Evolutionary conservation across 495 filamentous ascomycete species (phyloP).

Genomic region (Podospora australis): DNA sequence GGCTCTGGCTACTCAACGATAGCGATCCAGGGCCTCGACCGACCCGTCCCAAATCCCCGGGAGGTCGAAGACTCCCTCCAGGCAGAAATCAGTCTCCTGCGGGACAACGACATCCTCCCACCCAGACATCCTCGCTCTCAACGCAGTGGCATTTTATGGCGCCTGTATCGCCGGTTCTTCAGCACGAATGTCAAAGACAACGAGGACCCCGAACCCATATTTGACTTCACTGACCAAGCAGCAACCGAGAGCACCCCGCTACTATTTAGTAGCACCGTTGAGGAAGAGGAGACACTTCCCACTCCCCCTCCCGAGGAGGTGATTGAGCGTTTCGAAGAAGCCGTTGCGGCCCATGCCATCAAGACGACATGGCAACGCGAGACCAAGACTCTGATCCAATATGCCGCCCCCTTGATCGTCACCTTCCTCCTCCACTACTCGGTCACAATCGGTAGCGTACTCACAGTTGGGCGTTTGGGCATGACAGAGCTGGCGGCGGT

Average conservation of each 20-base stretch:
- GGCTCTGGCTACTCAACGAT: slow-evolving; percentile 45
- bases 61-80: slow-evolving; percentile 49
- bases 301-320: slow-evolving; percentile 24
- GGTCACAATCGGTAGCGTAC: slow-evolving; percentile 60
- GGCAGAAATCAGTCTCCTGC: slow-evolving; percentile 66
- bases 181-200: slow-evolving; percentile 45
- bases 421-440: slow-evolving; percentile 70
- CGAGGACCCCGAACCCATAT: slow-evolving; percentile 46
- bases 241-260: slow-evolving; percentile 34
- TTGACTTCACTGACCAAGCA: slow-evolving; percentile 2
- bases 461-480: slow-evolving; percentile 61
- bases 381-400: slow-evolving; percentile 54
- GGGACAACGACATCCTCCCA: slow-evolving; percentile 69
- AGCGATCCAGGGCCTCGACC: slow-evolving; percentile 43
- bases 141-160: slow-evolving; percentile 10
- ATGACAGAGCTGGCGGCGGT: slow-evolving; percentile 59
- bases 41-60: slow-evolving; percentile 51
- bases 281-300: background rate
- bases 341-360: slow-evolving; percentile 63
- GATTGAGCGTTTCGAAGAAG: slow-evolving; percentile 62
- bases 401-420: slow-evolving; percentile 54
- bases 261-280: slow-evolving; percentile 9
- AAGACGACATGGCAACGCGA: slow-evolving; percentile 82
- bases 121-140: slow-evolving; percentile 44
- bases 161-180: slow-evolving; percentile 34